Evolutionary conservation across 2,329 filamentous ascomycete species (phyloP).

Genomic region (Penicillium brasilianum): DNA sequence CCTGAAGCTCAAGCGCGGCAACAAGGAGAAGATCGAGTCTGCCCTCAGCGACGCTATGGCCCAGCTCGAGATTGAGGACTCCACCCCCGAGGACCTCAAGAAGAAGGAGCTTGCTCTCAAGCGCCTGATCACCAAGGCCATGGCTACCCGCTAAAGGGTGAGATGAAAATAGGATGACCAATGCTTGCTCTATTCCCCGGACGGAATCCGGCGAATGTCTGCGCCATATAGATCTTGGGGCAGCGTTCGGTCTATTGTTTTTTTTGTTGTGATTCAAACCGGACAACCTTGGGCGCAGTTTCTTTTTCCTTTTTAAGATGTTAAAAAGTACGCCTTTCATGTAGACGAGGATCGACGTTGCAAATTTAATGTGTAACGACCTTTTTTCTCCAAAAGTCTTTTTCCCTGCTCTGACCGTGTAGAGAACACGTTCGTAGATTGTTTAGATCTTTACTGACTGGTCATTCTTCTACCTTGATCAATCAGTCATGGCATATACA

Average conservation of each 20-base stretch:
- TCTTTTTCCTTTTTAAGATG: constrained; percentile 25
- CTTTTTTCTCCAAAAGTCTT: constrained; percentile 17
- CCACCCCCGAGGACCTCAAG: constrained; percentile 90
- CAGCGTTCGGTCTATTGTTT: constrained; percentile 32
- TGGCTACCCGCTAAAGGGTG: constrained; percentile 78
- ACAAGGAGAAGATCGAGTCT: constrained; percentile 99
- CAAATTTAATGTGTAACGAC: constrained; percentile 42
- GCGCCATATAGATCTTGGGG: constrained; percentile 31
- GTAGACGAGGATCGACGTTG: constrained; percentile 39
- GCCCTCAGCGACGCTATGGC: constrained; percentile 97
- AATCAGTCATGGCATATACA: not conserved
- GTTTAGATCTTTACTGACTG: too few relatives aligned
- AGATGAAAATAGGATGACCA: constrained; percentile 36
- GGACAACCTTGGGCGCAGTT: constrained; percentile 34
- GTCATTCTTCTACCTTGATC: not conserved
- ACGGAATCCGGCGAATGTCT: constrained; percentile 22
- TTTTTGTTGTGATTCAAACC: constrained; percentile 29
- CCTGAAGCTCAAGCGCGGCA: constrained; percentile 96
- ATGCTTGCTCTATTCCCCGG: constrained; percentile 24
- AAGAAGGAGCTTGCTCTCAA: constrained; percentile 99
- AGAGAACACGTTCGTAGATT: not conserved
- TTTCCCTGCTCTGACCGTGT: not conserved
- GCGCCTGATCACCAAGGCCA: constrained; percentile 97
- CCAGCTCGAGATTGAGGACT: constrained; percentile 94
- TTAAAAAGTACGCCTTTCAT: constrained; percentile 38